These are phyloP conservation scores for Daldinia concentrica DNA, from an alignment of 495 filamentous ascomycete genomes.

Conservation along the genomic window DNA sequence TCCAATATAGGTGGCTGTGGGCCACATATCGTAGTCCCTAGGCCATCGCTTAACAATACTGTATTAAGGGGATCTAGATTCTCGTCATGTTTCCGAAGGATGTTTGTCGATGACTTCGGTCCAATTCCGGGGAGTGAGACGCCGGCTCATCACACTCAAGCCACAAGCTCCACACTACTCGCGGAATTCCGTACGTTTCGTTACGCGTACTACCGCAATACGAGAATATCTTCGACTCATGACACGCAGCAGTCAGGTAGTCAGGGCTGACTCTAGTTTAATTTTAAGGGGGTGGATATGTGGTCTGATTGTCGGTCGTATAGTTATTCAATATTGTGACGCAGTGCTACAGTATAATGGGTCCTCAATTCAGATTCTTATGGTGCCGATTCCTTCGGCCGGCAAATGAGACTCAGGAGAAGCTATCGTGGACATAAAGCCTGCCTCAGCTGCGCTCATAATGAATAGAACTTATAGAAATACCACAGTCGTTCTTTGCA, in stretches of 20 bases:
- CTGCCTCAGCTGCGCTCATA: slow-evolving; percentile 8
- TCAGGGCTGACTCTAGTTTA: slow-evolving; percentile 13
- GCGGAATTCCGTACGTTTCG: not conserved
- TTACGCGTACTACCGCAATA: slow-evolving; percentile 35
- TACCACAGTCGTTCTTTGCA: slow-evolving; percentile 25
- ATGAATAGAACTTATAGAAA: slow-evolving; percentile 4
- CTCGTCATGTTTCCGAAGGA: not conserved
- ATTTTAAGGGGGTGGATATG: slow-evolving; percentile 6
- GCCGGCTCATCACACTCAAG: slow-evolving; percentile 12
- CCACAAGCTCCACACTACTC: slow-evolving; percentile 23
- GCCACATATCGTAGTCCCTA: slow-evolving; percentile 12
- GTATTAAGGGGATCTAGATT: slow-evolving; percentile 17
- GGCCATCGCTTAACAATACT: slow-evolving; percentile 16
- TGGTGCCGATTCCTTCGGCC: slow-evolving; percentile 14
- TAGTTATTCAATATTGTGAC: slow-evolving; percentile 12
- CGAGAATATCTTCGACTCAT: slow-evolving; percentile 27
- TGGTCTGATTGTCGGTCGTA: slow-evolving; percentile 23
- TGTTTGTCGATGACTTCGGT: slow-evolving; percentile 5
- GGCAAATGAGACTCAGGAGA: slow-evolving; percentile 16
- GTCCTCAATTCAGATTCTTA: slow-evolving; percentile 18
- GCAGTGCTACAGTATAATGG: slow-evolving; percentile 26
- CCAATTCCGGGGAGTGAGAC: slow-evolving; percentile 22
- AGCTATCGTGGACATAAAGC: slow-evolving; percentile 26
- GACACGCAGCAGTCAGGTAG: slow-evolving; percentile 2
- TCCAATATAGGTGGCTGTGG: slow-evolving; percentile 11